Percentiles rank a stretch among this genome's conserved stretches.
Evolutionary conservation across 208 protist species (phyloP).

Genomic region (Crithidia sp.): DNA sequence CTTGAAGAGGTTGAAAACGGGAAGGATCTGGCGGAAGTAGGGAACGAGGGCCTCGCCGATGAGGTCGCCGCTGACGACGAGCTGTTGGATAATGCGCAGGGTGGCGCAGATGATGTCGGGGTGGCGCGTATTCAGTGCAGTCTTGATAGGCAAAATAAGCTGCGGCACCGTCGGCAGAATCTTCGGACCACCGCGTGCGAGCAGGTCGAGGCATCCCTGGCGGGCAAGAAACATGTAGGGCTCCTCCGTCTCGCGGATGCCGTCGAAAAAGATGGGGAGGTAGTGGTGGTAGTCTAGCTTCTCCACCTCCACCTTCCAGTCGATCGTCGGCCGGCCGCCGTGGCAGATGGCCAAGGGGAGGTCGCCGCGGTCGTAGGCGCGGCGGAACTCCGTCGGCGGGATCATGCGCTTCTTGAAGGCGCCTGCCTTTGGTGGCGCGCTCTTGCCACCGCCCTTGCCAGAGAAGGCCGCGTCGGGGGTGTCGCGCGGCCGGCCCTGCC

Average conservation of each 20-base stretch:
- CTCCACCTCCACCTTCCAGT: slow-evolving; percentile 98
- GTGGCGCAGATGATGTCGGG: slow-evolving; percentile 97
- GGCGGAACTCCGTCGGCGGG: slow-evolving; percentile 96
- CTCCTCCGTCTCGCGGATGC: slow-evolving; percentile 97
- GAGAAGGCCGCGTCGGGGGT: slow-evolving; percentile 74
- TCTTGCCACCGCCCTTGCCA: slow-evolving; percentile 77
- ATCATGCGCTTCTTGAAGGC: slow-evolving; percentile 86
- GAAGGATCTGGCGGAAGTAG: slow-evolving; percentile 99
- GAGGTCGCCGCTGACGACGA: slow-evolving; percentile 95
- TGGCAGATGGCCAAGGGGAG: slow-evolving; percentile 97
- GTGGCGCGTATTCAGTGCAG: slow-evolving; percentile 98
- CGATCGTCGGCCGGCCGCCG: slow-evolving; percentile 74
- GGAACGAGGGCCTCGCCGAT: slow-evolving; percentile 99
- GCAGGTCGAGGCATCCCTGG: slow-evolving; percentile 95
- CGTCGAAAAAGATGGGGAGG: slow-evolving; percentile 99
- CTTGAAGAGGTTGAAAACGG: slow-evolving; percentile 99
- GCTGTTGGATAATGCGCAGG: slow-evolving; percentile 97
- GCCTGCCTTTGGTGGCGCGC: slow-evolving; percentile 84
- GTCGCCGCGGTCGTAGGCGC: slow-evolving; percentile 98
- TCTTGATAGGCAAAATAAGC: slow-evolving; percentile 99
- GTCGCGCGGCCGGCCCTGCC: slow-evolving; percentile 78
- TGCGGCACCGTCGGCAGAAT: slow-evolving; percentile 99
- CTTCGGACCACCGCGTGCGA: slow-evolving; percentile 95
- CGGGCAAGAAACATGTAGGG: slow-evolving; percentile 98
- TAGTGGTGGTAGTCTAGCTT: slow-evolving; percentile 99